These are phyloP conservation scores for Elasticomyces elasticus DNA, from an alignment of 495 filamentous ascomycete genomes.

Conservation along the genomic window DNA sequence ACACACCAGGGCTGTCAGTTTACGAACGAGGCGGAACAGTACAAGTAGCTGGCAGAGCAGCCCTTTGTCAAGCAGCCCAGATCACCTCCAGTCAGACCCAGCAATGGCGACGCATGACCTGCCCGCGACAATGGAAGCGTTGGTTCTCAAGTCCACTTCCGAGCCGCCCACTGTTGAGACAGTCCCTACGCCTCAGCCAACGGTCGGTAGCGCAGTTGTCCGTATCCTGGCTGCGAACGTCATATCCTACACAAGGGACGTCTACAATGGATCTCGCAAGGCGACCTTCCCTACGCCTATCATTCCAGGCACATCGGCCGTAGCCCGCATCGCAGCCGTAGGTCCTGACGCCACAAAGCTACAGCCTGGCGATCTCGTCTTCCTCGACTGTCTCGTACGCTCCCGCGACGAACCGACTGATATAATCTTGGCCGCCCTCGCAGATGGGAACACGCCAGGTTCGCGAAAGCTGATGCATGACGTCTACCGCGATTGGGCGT, in stretches of 20 bases:
- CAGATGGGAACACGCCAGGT: conserved; percentile 21
- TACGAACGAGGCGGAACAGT: no score
- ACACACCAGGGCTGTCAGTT: no score
- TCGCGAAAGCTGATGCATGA: conserved; percentile 29
- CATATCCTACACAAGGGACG: conserved; percentile 27
- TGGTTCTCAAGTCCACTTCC: conserved; percentile 11
- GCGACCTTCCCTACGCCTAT: conserved; percentile 26
- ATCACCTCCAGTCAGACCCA: no score
- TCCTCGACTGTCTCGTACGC: conserved; percentile 34
- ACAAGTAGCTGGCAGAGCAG: no score
- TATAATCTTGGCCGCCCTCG: conserved; percentile 33
- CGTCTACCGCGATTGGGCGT: conserved; percentile 38
- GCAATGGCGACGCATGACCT: conserved; percentile 1
- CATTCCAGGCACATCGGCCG: conserved; percentile 24
- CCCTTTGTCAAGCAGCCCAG: no score
- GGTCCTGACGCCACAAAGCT: conserved; percentile 39
- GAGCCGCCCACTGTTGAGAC: conserved; percentile 23
- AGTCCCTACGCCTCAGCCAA: conserved; percentile 27
- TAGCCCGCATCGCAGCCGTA: conserved; percentile 39
- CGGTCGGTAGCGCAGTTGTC: conserved; percentile 29
- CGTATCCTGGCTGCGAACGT: conserved; percentile 25
- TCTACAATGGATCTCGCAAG: conserved; percentile 28
- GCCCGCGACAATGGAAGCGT: conserved; percentile 14
- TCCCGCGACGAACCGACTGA: conserved; percentile 37
- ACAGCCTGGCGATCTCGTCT: conserved; percentile 39